Evolutionary conservation across 257 asterid species (phyloP).

Genomic region (Rubia yunnanensis): DNA sequence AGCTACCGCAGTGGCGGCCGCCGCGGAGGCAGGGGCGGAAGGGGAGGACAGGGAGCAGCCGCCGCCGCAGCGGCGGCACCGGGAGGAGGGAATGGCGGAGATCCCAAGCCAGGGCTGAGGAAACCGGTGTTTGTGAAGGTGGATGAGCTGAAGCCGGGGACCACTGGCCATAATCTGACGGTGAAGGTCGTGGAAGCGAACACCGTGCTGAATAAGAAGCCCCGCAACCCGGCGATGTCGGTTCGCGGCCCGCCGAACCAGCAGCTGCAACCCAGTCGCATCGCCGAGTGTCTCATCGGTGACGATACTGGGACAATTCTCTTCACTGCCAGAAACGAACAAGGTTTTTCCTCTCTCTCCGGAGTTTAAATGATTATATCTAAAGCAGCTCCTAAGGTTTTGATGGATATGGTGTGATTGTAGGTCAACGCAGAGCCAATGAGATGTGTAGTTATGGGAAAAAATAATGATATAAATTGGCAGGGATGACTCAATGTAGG

Average conservation of each 20-base stretch:
- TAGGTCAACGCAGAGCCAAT: neutral
- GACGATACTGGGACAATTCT: constrained; percentile 75
- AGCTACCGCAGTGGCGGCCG: constrained; percentile 23
- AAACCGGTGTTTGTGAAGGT: constrained; percentile 72
- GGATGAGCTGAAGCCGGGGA: constrained; percentile 59
- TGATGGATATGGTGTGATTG: neutral
- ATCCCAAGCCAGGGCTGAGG: constrained; percentile 42
- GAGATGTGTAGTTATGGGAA: neutral
- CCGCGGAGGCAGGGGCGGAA: constrained; percentile 8
- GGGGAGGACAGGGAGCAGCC: neutral
- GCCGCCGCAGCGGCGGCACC: neutral
- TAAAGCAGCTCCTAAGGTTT: neutral
- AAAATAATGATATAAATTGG: neutral
- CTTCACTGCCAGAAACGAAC: constrained; percentile 78
- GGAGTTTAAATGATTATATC: neutral
- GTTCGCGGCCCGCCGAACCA: constrained; percentile 42
- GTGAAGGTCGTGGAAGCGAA: constrained; percentile 59
- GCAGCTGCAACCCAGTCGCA: constrained; percentile 38
- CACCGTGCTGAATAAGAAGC: constrained; percentile 63
- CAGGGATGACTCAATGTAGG: too few species aligned
- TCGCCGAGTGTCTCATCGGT: constrained; percentile 76
- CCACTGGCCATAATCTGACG: constrained; percentile 53
- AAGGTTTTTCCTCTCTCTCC: constrained; percentile 25
- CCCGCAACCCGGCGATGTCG: constrained; percentile 38
- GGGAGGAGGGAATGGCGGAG: constrained; percentile 9